Percentiles rank a stretch among this genome's conserved stretches.
Conservation (phyloP, 208 protist species). For the Trypanosoma rangeli region DNA sequence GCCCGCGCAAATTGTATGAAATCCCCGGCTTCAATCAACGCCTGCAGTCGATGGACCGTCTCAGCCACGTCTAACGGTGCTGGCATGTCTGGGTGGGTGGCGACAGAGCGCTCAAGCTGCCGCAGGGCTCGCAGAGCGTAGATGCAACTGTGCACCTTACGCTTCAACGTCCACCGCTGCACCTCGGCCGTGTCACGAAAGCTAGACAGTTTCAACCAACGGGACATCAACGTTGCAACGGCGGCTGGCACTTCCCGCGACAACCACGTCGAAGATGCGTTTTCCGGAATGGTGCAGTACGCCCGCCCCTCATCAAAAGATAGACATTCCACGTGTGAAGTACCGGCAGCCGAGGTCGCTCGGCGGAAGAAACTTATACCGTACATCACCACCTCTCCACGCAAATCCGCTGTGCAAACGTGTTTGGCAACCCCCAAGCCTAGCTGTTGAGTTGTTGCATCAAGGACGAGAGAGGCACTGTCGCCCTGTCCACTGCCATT, state of each 20-base stretch:
- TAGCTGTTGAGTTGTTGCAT: slow-evolving; percentile 51
- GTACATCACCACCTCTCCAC: slow-evolving; percentile 49
- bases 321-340: slow-evolving; percentile 36
- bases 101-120: slow-evolving; percentile 39
- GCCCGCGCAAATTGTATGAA: slow-evolving; percentile 54
- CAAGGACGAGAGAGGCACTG: neutral
- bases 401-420: slow-evolving; percentile 45
- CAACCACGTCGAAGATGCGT: slow-evolving; percentile 16
- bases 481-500: neutral
- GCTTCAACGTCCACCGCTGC: slow-evolving; percentile 34
- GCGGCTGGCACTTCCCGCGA: slow-evolving; percentile 39
- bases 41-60: slow-evolving; percentile 33
- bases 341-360: slow-evolving; percentile 5
- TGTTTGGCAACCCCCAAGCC: slow-evolving; percentile 57
- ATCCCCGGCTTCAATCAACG: slow-evolving; percentile 23
- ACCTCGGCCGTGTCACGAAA: slow-evolving; percentile 42
- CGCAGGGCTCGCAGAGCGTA: slow-evolving; percentile 56
- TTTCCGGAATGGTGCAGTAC: slow-evolving; percentile 47
- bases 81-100: slow-evolving; percentile 53
- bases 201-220: slow-evolving; percentile 34
- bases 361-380: slow-evolving; percentile 59
- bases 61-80: slow-evolving; percentile 35
- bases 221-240: slow-evolving; percentile 49
- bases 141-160: slow-evolving; percentile 43
- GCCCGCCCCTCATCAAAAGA: slow-evolving; percentile 38